phyloP scores from a whole-genome alignment of 352 stramenopile genomes.

The Aphanomyces cochlioides region DNA sequence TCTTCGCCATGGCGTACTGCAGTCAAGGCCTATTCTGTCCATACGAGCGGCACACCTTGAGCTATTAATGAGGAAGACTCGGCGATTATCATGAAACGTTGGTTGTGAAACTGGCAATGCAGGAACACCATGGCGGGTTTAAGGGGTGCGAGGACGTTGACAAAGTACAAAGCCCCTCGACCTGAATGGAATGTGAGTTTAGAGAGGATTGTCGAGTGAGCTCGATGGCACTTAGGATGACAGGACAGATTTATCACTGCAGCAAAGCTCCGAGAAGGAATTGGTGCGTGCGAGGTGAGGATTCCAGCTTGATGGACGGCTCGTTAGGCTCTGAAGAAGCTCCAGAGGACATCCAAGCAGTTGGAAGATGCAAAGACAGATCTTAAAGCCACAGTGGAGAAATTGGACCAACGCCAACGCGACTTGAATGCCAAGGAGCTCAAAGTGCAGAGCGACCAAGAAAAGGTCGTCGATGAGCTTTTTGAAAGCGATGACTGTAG shows the following conservation, averaged over 20 bases:
- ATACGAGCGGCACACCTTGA: too few species aligned
- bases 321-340: background rate
- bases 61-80: background rate
- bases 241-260: background rate
- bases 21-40: too few species aligned
- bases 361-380: slow-evolving; percentile 5
- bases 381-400: background rate
- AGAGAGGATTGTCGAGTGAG: background rate
- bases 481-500: background rate
- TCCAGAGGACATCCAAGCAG: background rate
- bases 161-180: background rate
- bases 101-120: background rate
- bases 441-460: background rate
- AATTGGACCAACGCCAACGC: background rate
- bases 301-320: background rate
- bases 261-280: background rate
- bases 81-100: background rate
- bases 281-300: background rate
- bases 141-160: background rate
- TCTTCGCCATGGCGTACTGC: too few species aligned
- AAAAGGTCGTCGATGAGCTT: background rate
- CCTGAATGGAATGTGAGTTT: slow-evolving; percentile 5
- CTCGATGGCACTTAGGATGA: background rate
- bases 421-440: background rate
- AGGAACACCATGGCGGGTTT: background rate